A percentile compares a stretch with the other conserved stretches of the same genome.
Evolutionary conservation across 306 rosid species (phyloP).

Genomic region (Lathyrus tuberosus): DNA sequence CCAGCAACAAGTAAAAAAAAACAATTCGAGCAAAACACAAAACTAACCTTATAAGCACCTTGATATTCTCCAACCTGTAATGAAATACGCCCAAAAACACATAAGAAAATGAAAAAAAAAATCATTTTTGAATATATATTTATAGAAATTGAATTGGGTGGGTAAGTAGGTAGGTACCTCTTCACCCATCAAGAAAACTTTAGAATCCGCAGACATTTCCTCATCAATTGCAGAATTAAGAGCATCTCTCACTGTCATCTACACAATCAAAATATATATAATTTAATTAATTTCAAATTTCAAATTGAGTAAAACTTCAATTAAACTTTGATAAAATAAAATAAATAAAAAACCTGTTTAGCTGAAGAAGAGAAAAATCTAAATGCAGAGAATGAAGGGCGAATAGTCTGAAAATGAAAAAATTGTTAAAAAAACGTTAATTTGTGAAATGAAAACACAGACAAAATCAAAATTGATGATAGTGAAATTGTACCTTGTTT

Average conservation of each 20-base stretch:
- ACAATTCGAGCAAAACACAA: slow-evolving; percentile 8
- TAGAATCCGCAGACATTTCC: slow-evolving; percentile 98
- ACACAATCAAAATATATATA: not conserved
- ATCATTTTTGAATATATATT: no score
- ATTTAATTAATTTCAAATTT: not conserved
- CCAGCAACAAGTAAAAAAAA: not conserved
- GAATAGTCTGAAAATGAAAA: slow-evolving; percentile 52
- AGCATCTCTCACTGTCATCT: slow-evolving; percentile 92
- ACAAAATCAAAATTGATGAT: no score
- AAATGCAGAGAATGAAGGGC: slow-evolving; percentile 58
- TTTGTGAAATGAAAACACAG: not conserved
- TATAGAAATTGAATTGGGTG: not conserved
- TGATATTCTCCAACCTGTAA: slow-evolving; percentile 98
- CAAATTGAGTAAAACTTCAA: not conserved
- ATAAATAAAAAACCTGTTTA: slow-evolving; percentile 59
- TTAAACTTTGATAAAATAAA: not conserved
- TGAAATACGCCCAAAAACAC: slow-evolving; percentile 30
- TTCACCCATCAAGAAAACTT: slow-evolving; percentile 98
- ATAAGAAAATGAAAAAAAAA: slow-evolving; percentile 16
- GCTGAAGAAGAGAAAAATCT: slow-evolving; percentile 67
- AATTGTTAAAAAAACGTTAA: no score
- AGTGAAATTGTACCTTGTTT: no score
- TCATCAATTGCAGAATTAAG: slow-evolving; percentile 94
- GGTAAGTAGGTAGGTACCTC: slow-evolving; percentile 84
- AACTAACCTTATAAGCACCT: slow-evolving; percentile 95